Conservation (phyloP, 768 basidiomycete species). For the Hortiboletus campestris region DNA sequence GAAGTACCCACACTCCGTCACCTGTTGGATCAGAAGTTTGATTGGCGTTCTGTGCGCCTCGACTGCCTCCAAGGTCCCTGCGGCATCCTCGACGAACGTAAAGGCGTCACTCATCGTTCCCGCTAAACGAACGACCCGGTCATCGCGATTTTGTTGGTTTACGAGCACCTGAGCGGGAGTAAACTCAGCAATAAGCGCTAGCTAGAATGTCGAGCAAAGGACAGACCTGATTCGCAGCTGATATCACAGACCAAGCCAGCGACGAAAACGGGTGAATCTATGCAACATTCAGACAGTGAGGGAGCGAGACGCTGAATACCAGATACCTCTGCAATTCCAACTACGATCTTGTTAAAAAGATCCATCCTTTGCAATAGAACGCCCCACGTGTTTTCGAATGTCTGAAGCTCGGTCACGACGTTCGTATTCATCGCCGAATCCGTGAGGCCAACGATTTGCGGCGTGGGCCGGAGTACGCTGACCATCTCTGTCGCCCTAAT, state of each 20-base stretch:
- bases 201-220: neutral
- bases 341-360: constrained; percentile 12
- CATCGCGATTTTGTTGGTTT: constrained; percentile 18
- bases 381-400: constrained; percentile 20
- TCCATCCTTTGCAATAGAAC: constrained; percentile 11
- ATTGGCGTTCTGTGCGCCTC: constrained; percentile 7
- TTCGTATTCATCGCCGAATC: neutral
- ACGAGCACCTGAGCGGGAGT: constrained; percentile 10
- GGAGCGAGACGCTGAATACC: neutral
- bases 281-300: neutral
- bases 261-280: constrained; percentile 20
- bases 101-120: constrained; percentile 14
- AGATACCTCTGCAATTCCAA: constrained; percentile 14
- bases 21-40: constrained; percentile 16
- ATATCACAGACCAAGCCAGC: constrained; percentile 24
- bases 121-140: constrained; percentile 16
- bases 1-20: constrained; percentile 26
- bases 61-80: constrained; percentile 5
- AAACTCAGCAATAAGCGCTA: neutral
- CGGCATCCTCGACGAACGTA: constrained; percentile 12
- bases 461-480: neutral
- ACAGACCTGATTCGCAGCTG: constrained; percentile 19
- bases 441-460: neutral
- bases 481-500: neutral
- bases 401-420: constrained; percentile 3